Base-by-base conservation (phyloP, 805 yeast species). In the Jamesozyma hellenica region DNA sequence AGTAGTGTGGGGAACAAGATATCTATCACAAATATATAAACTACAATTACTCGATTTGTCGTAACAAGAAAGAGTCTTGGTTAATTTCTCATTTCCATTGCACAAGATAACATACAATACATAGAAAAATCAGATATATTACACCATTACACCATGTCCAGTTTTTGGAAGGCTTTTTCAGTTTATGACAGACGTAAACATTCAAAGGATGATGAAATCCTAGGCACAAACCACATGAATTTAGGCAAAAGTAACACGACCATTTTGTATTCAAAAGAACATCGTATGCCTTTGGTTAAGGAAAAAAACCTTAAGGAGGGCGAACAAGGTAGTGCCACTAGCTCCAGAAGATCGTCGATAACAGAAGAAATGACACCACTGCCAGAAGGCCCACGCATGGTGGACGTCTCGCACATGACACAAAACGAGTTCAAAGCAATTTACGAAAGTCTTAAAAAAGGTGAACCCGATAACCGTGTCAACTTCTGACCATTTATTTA, bases 111-210 rank as follows among this genome's bases (percentile, higher is more conserved):
- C 28, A 26, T 10, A 12, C 28, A 26, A 26, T 10, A 26, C 11
- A 10, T 10, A 26, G 12, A 12, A 10, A 26, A 9, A 26, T 10
- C 12, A 26, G 12, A 26, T 12, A 26, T 12, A 26, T 10, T 10
- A 12, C 28, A 26, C 28, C 9, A 9, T 10, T 12, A 26, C 12
- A 26, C 28, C 6, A 28, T 28, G 30, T 28, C 30, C 5, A 28
- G 15, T 25, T 40, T 60, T 40, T 56, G 56, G 48, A 55, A 59
- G 35, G 52, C 65, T 31, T 60, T 60, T 39, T 49, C 48, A 40
- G 61, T 60, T 15, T 56, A 60, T 44, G 55, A 59, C 46, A 50
- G 41, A 34, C 49, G 47, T 31, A 60, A 60, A 35, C 65, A 60
- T 41, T 49, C 58, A 5, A 40, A 42, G 19, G 38, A 47, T 14